Base-by-base conservation (phyloP, 2,329 filamentous ascomycete species). In the Cercospora janseana region DNA sequence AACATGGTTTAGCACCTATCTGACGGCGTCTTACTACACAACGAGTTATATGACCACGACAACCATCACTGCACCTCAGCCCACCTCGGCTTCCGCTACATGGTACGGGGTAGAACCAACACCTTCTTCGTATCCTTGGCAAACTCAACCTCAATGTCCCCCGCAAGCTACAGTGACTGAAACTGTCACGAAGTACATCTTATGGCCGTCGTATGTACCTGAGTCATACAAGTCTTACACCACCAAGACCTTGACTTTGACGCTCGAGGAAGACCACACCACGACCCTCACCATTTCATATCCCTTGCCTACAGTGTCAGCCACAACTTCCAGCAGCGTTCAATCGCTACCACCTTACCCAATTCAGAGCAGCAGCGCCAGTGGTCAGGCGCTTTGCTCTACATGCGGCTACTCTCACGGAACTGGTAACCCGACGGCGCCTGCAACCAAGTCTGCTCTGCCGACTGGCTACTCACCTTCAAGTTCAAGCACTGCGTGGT, bases 241-340 rank as follows among this genome's bases (percentile, higher is more conserved):
- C 7, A 51, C 48, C 7, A 44, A 51, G 27, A 51, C 48, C 26
- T 21, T 51, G 41, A 51, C 48, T 4, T 6, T 51, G 8, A 51
- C 41, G 5, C 48, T 51, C 32, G 41, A 44, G n/a, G n/a, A 51
- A 26, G 48, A 38, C 23, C 34, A 45, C 16, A 44, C 34, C 6
- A 51, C 48, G 24, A 51, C 41, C 8, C 23, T 51, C 20, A 51
- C 41, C n/a, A 26, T 51, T 20, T 45, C 48, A 16, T 51, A 51
- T 34, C 38, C 48, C 15, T 12, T 23, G 13, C 9, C 47, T 24
- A 9, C 21, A 23, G 12, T 9, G 6, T 12, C 35, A 9, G 23
- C 35, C 6, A 29, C 27, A 6, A 27, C 9, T 13, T 40, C 46
- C 9, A 23, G 15, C 46, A 48, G 41, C 10, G 34, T 24, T 16